These are phyloP conservation scores for Oryza punctata DNA, from an alignment of 176 grass and related monocot genomes.

Conservation along the genomic window DNA sequence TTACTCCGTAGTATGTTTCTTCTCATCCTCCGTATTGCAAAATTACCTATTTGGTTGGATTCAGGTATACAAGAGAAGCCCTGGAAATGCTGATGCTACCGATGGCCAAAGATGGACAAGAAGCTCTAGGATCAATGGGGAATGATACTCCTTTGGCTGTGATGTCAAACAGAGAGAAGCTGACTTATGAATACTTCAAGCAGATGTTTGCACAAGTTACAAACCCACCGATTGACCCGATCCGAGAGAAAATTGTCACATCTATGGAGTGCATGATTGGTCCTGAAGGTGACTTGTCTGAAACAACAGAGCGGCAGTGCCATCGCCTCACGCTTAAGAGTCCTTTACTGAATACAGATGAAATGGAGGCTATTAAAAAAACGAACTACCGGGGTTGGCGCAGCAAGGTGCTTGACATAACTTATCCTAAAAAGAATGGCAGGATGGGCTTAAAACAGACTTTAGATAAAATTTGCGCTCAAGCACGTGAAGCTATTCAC, in stretches of 20 bases:
- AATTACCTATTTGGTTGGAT: conserved; percentile 15
- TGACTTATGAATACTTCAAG: conserved; percentile 64
- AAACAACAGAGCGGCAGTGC: conserved; percentile 79
- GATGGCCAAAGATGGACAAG: conserved; percentile 59
- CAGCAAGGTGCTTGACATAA: conserved; percentile 82
- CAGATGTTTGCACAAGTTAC: conserved; percentile 88
- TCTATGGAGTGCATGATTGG: conserved; percentile 75
- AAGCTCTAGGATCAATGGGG: conserved; percentile 76
- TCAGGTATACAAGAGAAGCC: conserved; percentile 61
- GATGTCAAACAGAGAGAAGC: conserved; percentile 68
- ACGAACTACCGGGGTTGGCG: conserved; percentile 75
- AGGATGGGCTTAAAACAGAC: conserved; percentile 68
- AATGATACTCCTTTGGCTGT: conserved; percentile 72
- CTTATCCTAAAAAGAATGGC: conserved; percentile 73
- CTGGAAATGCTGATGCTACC: conserved; percentile 65
- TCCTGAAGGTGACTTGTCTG: conserved; percentile 77
- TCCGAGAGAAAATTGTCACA: conserved; percentile 72
- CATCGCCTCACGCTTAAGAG: conserved; percentile 57
- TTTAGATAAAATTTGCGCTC: conserved; percentile 63
- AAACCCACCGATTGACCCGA: conserved; percentile 73
- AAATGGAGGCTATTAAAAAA: conserved; percentile 90
- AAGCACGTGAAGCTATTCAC: conserved; percentile 67
- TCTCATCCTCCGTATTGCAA: not conserved
- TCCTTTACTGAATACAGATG: conserved; percentile 75
- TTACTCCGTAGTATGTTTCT: not conserved